These are phyloP conservation scores for Capsaspora owczarzaki DNA, from an alignment of 78 protist species.

Conservation along the genomic window DNA sequence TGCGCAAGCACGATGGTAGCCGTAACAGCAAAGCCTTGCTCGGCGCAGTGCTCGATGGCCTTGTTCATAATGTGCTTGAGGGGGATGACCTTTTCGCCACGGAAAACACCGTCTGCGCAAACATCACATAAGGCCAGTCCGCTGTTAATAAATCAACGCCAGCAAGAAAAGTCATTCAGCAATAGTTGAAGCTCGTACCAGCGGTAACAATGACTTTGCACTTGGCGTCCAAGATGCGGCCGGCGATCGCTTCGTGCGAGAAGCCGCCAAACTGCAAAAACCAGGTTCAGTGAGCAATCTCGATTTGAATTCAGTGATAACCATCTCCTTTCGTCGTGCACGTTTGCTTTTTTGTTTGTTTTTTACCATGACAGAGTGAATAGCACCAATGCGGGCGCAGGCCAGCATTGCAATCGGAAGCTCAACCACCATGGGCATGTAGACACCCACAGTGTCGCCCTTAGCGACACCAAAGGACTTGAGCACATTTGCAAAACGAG, in stretches of 20 bases:
- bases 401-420: constrained; percentile 18
- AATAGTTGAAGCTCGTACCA: too few relatives aligned
- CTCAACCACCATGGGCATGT: constrained; percentile 42
- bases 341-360: too few relatives aligned
- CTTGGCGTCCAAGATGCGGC: constrained; percentile 38
- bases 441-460: constrained; percentile 27
- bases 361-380: constrained; percentile 49
- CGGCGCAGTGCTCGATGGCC: too few relatives aligned
- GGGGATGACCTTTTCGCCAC: constrained; percentile 45
- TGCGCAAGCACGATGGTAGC: too few relatives aligned
- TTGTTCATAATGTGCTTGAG: constrained; percentile 18
- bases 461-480: neutral
- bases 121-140: neutral
- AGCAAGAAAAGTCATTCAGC: neutral
- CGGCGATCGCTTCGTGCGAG: constrained; percentile 21
- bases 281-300: neutral
- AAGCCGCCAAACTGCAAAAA: constrained; percentile 46
- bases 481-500: neutral
- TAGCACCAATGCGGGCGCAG: constrained; percentile 68
- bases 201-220: constrained; percentile 46
- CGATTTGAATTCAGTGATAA: neutral
- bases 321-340: too few relatives aligned
- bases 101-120: constrained; percentile 29
- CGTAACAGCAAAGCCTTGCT: too few relatives aligned
- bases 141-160: neutral